Percentiles rank a stretch among this genome's conserved stretches.
Evolutionary conservation across 176 grass and related monocot genomes (phyloP).

Genomic region (Elymus sibiricus): DNA sequence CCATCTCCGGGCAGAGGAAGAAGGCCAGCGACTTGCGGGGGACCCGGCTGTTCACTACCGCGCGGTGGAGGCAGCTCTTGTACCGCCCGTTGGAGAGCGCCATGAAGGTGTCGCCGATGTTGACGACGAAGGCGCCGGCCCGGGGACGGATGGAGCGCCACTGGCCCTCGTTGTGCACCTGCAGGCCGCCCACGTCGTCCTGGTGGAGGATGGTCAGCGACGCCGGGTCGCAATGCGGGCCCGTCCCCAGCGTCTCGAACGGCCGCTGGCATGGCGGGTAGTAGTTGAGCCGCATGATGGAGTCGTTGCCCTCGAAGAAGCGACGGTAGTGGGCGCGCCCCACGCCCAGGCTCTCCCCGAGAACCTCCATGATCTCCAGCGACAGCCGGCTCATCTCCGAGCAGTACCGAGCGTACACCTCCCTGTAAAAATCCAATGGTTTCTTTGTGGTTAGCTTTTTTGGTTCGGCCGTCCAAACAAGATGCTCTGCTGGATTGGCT

Average conservation of each 20-base stretch:
- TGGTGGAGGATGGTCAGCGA: constrained; percentile 96
- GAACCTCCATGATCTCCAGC: constrained; percentile 82
- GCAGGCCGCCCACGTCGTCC: constrained; percentile 78
- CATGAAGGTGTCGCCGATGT: constrained; percentile 98
- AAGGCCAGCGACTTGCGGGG: constrained; percentile 69
- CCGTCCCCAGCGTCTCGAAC: constrained; percentile 63
- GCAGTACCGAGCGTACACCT: constrained; percentile 65
- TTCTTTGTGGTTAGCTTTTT: not conserved
- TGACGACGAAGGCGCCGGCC: constrained; percentile 60
- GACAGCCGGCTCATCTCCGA: constrained; percentile 73
- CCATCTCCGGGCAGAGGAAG: constrained; percentile 83
- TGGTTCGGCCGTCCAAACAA: too few species aligned
- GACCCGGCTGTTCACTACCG: constrained; percentile 68
- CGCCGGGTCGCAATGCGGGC: constrained; percentile 90
- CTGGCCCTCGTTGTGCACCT: constrained; percentile 52
- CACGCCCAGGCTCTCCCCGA: constrained; percentile 63
- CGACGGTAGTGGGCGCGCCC: constrained; percentile 41
- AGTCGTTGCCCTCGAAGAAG: constrained; percentile 80
- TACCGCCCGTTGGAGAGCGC: constrained; percentile 90
- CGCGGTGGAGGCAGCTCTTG: constrained; percentile 80
- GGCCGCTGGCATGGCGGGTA: constrained; percentile 92
- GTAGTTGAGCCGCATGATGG: constrained; percentile 96
- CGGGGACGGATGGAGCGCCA: constrained; percentile 52
- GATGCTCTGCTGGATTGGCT: not conserved
- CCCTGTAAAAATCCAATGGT: constrained; percentile 10